These are phyloP conservation scores for Elsinoe ampelina DNA, from an alignment of 2,329 filamentous ascomycete genomes.

Conservation along the genomic window DNA sequence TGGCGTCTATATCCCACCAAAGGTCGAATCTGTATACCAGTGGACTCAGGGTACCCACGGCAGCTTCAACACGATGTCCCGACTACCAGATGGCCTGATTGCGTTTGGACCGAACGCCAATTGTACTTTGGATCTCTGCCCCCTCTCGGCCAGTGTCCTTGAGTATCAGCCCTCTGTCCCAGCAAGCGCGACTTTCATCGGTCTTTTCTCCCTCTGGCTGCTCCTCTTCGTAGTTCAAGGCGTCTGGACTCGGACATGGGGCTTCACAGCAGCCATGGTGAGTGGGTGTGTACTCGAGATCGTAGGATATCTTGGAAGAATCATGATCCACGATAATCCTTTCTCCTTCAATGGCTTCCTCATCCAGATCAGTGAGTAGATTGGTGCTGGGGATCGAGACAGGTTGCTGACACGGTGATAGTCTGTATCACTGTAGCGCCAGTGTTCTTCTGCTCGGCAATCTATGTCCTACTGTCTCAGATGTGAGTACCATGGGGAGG, in stretches of 20 bases:
- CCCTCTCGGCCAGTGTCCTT: not conserved
- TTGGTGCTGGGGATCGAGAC: not conserved
- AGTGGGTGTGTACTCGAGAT: slow-evolving; percentile 35
- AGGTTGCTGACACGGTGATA: slow-evolving; percentile 22
- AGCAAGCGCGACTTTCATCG: not conserved
- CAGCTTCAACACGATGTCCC: not conserved
- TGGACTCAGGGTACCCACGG: too few species aligned
- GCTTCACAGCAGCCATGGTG: slow-evolving; percentile 35
- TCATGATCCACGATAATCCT: slow-evolving; percentile 34
- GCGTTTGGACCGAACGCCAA: not conserved
- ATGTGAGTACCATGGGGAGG: not conserved
- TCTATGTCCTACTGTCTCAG: slow-evolving; percentile 50
- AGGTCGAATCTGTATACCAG: too few species aligned
- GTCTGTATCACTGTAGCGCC: slow-evolving; percentile 53
- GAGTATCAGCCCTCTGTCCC: not conserved
- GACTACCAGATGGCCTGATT: not conserved
- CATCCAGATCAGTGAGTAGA: slow-evolving; percentile 25
- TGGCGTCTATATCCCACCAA: too few species aligned
- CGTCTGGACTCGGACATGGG: slow-evolving; percentile 24
- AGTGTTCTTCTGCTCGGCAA: slow-evolving; percentile 53
- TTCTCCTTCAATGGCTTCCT: slow-evolving; percentile 36
- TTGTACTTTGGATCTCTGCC: not conserved
- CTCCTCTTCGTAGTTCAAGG: not conserved
- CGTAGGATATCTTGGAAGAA: slow-evolving; percentile 35
- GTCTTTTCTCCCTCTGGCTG: not conserved